Evolutionary conservation across 2,329 filamentous ascomycete species (phyloP), one percentile per base, ranked within the genome.

Genomic region (Metarhizium sp.): DNA sequence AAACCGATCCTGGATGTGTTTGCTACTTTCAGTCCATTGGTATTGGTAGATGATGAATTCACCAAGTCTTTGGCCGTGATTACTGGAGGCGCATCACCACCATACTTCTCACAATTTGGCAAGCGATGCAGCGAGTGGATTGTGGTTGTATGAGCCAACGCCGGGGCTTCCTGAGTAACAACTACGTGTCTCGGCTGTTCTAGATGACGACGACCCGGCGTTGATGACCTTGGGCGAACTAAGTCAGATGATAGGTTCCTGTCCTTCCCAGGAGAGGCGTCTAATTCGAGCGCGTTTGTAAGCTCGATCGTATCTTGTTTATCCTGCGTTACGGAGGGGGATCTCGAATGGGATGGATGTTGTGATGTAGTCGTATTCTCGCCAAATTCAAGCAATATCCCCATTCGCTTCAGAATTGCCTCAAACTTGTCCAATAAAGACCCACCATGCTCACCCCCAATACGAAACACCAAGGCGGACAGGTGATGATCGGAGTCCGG

Each of bases 391-490:
- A 94, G 75, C 46, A 84, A 78, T 59, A 92, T 90, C 25, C 85
- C 85, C 78, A 90, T 84, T 51, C 81, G 78, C 16, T 73, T 75
- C 60, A 95, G 75, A 57, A 90, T 77, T 56, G 79, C 75, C 67
- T 84, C 80, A 63, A 94, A 92, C 61, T 86, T 87, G 56, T 86
- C 81, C 59, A 82, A 77, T 32, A 95, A 75, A 4, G 78, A 78
- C 38, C 72, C 73, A 50, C 80, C 79, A 56, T 78, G 77, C 63
- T 82, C 78, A 58, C 84, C 84, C 53, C 88, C 87, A 66, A 96
- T 83, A 63, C 86, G 86, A 67, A 94, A 89, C 55, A 96, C 73
- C 63, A 95, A 85, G 59, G 86, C 82, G 60, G 90, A 84, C 64
- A 91, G 86, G 61, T 87, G 82, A 62, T 85, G 84, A 64, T 92